Evolutionary conservation across 2,329 filamentous ascomycete species (phyloP).

Genomic region (Diaporthe ampelina): DNA sequence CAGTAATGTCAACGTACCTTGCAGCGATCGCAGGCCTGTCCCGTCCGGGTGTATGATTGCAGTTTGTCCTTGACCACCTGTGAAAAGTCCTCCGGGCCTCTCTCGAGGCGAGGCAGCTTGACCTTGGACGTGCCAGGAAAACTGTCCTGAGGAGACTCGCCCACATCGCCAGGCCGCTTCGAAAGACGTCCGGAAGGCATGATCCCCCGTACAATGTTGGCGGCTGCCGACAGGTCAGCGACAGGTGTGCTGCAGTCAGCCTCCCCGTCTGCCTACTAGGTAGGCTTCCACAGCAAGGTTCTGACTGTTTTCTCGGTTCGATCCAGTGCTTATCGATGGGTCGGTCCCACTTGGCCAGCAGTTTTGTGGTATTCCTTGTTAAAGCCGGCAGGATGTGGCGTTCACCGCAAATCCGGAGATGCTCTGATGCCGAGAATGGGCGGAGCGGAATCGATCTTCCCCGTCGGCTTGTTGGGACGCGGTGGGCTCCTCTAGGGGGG

Average conservation of each 20-base stretch:
- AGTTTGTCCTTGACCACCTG: conserved; percentile 69
- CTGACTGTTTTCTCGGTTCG: background rate
- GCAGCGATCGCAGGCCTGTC: conserved; percentile 90
- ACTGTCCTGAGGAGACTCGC: conserved; percentile 50
- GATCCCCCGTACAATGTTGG: background rate
- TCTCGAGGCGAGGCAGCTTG: conserved; percentile 65
- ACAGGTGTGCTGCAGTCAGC: background rate
- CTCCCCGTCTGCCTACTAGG: background rate
- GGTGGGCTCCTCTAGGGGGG: conserved; percentile 1
- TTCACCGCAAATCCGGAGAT: conserved; percentile 3
- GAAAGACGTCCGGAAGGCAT: conserved; percentile 58
- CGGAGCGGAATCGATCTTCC: background rate
- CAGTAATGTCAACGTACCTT: conserved; percentile 68
- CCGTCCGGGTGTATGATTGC: conserved; percentile 73
- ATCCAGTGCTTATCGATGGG: background rate
- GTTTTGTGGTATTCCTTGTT: background rate
- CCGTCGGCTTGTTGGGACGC: conserved; percentile 21
- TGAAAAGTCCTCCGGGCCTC: conserved; percentile 65
- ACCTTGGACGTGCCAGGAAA: conserved; percentile 53
- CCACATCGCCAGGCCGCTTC: conserved; percentile 60
- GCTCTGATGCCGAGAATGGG: background rate
- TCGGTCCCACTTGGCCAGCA: conserved; percentile 12
- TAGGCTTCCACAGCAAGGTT: background rate
- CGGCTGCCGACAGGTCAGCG: conserved; percentile 4
- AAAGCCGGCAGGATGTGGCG: background rate